Conservation (phyloP, 2,329 filamentous ascomycete genomes). For the Botrytis galanthina region DNA sequence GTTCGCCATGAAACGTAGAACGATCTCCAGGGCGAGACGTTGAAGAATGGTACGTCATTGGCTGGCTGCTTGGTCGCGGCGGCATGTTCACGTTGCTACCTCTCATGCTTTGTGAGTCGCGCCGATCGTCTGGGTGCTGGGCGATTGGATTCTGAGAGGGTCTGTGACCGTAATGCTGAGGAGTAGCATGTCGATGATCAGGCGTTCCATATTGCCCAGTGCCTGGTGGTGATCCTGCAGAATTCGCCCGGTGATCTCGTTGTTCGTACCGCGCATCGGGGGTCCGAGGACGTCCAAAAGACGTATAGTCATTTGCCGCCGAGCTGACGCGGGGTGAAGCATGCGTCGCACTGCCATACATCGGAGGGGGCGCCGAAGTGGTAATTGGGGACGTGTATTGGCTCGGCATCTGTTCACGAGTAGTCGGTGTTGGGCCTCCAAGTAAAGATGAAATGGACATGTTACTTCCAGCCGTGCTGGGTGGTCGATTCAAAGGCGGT, state of each 20-base stretch:
- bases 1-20: slow-evolving; percentile 24
- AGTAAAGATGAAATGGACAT: slow-evolving; percentile 76
- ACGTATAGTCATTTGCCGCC: slow-evolving; percentile 56
- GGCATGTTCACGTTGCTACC: slow-evolving; percentile 35
- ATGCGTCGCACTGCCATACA: slow-evolving; percentile 43
- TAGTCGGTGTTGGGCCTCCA: slow-evolving; percentile 51
- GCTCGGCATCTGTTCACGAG: slow-evolving; percentile 46
- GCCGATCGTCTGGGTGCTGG: slow-evolving; percentile 47
- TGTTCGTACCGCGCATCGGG: slow-evolving; percentile 64
- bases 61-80: slow-evolving; percentile 39
- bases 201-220: slow-evolving; percentile 50
- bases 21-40: slow-evolving; percentile 48
- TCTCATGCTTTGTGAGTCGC: slow-evolving; percentile 38
- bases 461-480: slow-evolving; percentile 49
- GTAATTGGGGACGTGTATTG: slow-evolving; percentile 48
- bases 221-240: slow-evolving; percentile 41
- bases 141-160: slow-evolving; percentile 32
- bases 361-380: slow-evolving; percentile 38
- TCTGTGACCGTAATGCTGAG: slow-evolving; percentile 53
- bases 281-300: slow-evolving; percentile 67
- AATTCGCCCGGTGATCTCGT: slow-evolving; percentile 41
- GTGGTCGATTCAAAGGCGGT: slow-evolving; percentile 51
- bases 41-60: slow-evolving; percentile 37
- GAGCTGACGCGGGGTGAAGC: slow-evolving; percentile 40
- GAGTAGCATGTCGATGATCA: slow-evolving; percentile 57